These are phyloP conservation scores for Phylloporus sp. DNA, from an alignment of 768 basidiomycete genomes.

Conservation along the genomic window DNA sequence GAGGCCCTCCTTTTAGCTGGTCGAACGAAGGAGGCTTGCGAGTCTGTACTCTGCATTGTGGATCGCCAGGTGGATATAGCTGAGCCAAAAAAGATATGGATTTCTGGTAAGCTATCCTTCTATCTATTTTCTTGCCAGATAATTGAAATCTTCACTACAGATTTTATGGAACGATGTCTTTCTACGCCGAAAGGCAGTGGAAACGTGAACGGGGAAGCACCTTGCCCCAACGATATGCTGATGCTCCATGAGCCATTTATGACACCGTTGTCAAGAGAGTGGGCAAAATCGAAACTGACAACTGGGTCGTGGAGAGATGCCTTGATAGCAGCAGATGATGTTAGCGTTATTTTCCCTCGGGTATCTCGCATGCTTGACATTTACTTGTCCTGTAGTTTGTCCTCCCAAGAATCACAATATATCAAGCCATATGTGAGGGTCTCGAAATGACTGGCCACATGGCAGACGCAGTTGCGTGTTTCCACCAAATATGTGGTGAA, in stretches of 20 bases:
- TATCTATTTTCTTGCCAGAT: background rate
- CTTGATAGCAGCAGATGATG: background rate
- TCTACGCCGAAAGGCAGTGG: background rate
- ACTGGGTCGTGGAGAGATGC: conserved; percentile 7
- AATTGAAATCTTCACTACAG: background rate
- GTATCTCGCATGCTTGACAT: background rate
- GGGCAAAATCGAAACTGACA: no score
- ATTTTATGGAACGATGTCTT: background rate
- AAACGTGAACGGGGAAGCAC: background rate
- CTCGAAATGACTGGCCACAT: background rate
- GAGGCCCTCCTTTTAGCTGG: background rate
- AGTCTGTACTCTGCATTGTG: background rate
- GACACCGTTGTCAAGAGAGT: background rate
- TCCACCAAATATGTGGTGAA: background rate
- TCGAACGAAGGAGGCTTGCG: background rate
- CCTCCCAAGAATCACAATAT: background rate
- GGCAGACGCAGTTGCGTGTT: background rate
- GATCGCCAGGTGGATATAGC: background rate
- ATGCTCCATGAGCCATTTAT: background rate
- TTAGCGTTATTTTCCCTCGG: background rate
- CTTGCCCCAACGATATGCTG: background rate
- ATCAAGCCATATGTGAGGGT: background rate
- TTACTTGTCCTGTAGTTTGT: background rate
- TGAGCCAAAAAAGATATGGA: background rate
- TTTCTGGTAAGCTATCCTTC: background rate